A percentile compares a stretch with the other conserved stretches of the same genome.
Evolutionary conservation across 208 protist species (phyloP).

Genomic region (Borovskyia barvae): DNA sequence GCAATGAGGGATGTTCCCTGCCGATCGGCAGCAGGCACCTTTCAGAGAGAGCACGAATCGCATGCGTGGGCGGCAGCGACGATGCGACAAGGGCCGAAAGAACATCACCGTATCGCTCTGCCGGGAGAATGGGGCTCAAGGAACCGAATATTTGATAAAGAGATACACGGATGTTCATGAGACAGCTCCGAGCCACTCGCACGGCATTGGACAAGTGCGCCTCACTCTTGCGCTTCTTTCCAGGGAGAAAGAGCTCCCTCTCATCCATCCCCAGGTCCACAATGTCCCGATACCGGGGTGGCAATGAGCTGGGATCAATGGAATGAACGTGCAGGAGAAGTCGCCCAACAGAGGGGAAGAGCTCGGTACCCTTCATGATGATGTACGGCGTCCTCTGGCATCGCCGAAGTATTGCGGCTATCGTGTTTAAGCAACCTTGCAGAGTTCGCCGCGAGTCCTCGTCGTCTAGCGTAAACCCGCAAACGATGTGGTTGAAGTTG

Average conservation of each 20-base stretch:
- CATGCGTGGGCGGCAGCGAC: conserved; percentile 29
- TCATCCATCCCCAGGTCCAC: conserved; percentile 36
- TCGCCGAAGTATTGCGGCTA: conserved; percentile 66
- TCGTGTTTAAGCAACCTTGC: conserved; percentile 37
- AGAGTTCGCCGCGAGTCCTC: conserved; percentile 33
- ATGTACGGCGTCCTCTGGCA: conserved; percentile 58
- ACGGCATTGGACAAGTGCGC: conserved; percentile 9
- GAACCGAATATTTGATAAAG: conserved; percentile 71
- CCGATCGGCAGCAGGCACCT: conserved; percentile 59
- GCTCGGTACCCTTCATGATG: conserved; percentile 29
- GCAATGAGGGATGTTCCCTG: conserved; percentile 32
- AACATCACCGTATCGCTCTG: conserved; percentile 35
- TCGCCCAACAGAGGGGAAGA: conserved; percentile 35
- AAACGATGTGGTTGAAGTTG: conserved; percentile 60
- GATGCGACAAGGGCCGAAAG: conserved; percentile 30
- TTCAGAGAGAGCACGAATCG: conserved; percentile 43
- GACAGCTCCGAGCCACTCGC: conserved; percentile 23
- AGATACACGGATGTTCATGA: conserved; percentile 52
- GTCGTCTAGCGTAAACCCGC: conserved; percentile 15
- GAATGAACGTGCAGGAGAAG: conserved; percentile 53
- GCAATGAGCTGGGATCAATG: conserved; percentile 44
- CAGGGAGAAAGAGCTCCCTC: conserved; percentile 47
- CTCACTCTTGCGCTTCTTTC: conserved; percentile 34
- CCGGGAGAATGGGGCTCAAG: conserved; percentile 48
- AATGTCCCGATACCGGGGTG: conserved; percentile 33